phyloP scores from a whole-genome alignment of 345 rosid genomes.

The Populus davidiana region DNA sequence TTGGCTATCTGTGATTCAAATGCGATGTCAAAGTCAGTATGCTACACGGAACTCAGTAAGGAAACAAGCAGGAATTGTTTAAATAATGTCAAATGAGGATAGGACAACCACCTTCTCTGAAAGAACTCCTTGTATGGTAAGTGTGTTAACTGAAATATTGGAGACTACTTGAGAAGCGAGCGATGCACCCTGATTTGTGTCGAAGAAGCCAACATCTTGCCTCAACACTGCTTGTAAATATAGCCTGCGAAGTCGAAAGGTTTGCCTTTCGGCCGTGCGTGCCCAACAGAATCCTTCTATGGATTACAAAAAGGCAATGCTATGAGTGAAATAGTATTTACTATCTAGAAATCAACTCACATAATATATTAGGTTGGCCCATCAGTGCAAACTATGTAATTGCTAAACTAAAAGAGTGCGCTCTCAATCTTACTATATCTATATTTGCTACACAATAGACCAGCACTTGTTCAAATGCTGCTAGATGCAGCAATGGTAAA shows the following conservation, averaged over 20 bases:
- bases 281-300: slow-evolving; percentile 39
- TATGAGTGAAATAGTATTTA: neutral
- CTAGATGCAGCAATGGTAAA: neutral
- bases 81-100: neutral
- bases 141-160: slow-evolving; percentile 22
- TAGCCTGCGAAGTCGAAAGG: slow-evolving; percentile 6
- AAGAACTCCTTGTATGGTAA: slow-evolving; percentile 30
- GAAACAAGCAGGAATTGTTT: neutral
- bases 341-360: neutral
- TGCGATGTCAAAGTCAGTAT: neutral
- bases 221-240: slow-evolving; percentile 28
- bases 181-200: slow-evolving; percentile 10
- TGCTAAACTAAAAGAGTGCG: neutral
- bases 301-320: neutral
- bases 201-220: slow-evolving; percentile 36
- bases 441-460: neutral
- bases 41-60: neutral
- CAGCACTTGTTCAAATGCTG: neutral
- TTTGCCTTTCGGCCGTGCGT: slow-evolving; percentile 26
- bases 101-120: slow-evolving; percentile 24
- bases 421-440: neutral
- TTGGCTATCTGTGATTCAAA: slow-evolving; percentile 41
- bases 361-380: neutral
- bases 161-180: slow-evolving; percentile 29
- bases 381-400: neutral